A percentile compares a stretch with the other conserved stretches of the same genome.
Evolutionary conservation across 1,284 basidiomycete species (phyloP).

Genomic region (Melampsora larici-populina): DNA sequence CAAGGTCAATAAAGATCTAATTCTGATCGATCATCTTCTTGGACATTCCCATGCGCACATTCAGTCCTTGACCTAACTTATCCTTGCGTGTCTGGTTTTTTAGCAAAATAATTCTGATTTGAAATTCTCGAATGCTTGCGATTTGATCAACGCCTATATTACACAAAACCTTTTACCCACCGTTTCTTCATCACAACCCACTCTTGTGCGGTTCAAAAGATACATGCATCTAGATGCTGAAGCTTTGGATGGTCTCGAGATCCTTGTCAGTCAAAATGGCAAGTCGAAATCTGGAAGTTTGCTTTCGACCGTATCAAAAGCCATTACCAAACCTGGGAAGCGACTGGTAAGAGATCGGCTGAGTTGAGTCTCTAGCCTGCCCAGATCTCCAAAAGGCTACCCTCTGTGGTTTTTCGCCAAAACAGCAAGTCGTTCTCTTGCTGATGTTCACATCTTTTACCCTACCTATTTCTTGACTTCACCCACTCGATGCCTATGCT

Average conservation of each 20-base stretch:
- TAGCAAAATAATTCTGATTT: constrained; percentile 10
- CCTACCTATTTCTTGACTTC: too few species aligned
- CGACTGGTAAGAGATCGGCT: constrained; percentile 26
- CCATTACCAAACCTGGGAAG: constrained; percentile 30
- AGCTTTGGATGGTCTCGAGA: constrained; percentile 26
- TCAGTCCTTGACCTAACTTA: not conserved
- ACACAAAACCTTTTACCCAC: constrained; percentile 20
- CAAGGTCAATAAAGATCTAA: not conserved
- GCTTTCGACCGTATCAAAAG: constrained; percentile 23
- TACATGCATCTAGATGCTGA: constrained; percentile 23
- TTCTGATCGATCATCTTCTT: not conserved
- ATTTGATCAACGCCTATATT: constrained; percentile 31
- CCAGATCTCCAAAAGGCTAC: constrained; percentile 58
- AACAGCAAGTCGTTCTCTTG: constrained; percentile 59
- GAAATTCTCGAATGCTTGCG: constrained; percentile 8
- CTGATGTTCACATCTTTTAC: not conserved
- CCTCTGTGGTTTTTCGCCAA: constrained; percentile 65
- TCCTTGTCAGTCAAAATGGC: constrained; percentile 21
- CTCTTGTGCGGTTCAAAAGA: not conserved
- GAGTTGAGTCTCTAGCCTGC: constrained; percentile 20
- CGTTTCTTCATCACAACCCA: constrained; percentile 1
- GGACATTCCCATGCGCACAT: not conserved
- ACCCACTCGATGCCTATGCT: constrained; percentile 8
- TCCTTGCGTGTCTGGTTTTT: not conserved
- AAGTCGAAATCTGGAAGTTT: constrained; percentile 20